phyloP scores from a whole-genome alignment of 73 alveolate genomes.

The Paramecium tetraurelia region DNA sequence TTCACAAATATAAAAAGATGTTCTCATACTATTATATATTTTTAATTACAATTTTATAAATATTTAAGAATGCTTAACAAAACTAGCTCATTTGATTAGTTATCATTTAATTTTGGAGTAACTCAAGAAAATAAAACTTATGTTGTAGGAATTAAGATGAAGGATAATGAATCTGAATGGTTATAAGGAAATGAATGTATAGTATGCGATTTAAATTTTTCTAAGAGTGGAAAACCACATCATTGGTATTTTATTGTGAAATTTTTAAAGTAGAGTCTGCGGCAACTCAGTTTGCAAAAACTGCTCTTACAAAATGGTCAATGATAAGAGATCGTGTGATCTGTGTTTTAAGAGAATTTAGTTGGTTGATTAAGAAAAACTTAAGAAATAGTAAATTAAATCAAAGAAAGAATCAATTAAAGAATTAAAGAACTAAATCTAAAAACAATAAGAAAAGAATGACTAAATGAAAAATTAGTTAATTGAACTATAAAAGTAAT shows the following conservation, averaged over 20 bases:
- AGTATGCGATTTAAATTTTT: not conserved
- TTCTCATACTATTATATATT: too few relatives aligned
- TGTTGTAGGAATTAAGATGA: not conserved
- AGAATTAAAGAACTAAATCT: not conserved
- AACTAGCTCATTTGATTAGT: not conserved
- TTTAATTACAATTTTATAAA: not conserved
- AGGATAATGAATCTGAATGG: not conserved
- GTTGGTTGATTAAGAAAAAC: not conserved
- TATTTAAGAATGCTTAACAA: not conserved
- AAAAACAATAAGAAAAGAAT: not conserved
- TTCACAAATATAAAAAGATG: too few relatives aligned
- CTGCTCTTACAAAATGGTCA: not conserved
- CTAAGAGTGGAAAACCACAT: not conserved
- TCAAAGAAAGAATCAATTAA: not conserved
- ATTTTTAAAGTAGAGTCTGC: not conserved
- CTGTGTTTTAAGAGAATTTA: not conserved
- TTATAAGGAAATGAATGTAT: not conserved
- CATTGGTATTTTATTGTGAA: not conserved
- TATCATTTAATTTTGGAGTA: not conserved
- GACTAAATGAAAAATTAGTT: not conserved
- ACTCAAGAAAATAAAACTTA: not conserved
- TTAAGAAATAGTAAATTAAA: not conserved
- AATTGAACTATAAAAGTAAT: not conserved
- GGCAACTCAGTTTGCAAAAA: not conserved
- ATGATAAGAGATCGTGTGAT: conserved; percentile 18